These are phyloP conservation scores for Lablab purpureus DNA, from an alignment of 306 rosid species.

Conservation along the genomic window DNA sequence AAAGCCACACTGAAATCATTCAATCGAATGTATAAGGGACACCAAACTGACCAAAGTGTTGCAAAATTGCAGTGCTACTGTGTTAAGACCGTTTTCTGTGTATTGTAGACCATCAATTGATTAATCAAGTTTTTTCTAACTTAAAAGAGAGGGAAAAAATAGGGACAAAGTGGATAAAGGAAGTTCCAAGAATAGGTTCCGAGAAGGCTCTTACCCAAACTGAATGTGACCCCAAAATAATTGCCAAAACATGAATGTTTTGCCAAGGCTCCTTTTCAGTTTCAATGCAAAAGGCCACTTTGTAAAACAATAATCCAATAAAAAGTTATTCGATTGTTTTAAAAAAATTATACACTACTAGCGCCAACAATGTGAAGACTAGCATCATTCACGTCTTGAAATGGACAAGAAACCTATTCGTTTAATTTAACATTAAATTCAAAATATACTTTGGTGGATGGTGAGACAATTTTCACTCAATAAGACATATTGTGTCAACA, in stretches of 20 bases:
- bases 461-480: neutral
- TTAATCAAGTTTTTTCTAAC: conserved; percentile 16
- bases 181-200: neutral
- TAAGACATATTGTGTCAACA: neutral
- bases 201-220: neutral
- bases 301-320: neutral
- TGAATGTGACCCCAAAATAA: neutral
- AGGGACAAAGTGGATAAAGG: neutral
- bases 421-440: neutral
- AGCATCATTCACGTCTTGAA: neutral
- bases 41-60: conserved; percentile 36
- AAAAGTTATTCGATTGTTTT: neutral
- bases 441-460: neutral
- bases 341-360: neutral
- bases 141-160: neutral
- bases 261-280: neutral
- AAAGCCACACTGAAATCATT: conserved; percentile 29
- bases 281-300: neutral
- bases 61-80: conserved; percentile 9
- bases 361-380: neutral
- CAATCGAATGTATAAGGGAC: conserved; percentile 3
- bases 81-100: neutral
- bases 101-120: neutral
- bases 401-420: neutral
- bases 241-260: neutral